These are phyloP conservation scores for Backusella circina DNA, from an alignment of 192 early-diverging fungal genomes.

Conservation along the genomic window DNA sequence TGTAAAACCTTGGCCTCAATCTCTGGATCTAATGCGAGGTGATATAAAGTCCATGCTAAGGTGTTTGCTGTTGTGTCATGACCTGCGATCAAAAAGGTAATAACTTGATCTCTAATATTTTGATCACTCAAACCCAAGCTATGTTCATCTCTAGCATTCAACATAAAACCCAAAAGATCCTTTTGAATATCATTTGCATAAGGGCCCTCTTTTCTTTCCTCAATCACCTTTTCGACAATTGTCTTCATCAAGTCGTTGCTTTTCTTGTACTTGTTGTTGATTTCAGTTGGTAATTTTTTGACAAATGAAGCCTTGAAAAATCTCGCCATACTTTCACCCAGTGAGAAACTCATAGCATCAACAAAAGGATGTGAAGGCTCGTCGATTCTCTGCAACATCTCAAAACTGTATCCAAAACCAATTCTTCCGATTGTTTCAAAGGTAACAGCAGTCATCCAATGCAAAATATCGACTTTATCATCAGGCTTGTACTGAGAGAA, in stretches of 20 bases:
- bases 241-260: constrained; percentile 39
- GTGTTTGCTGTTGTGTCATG: constrained; percentile 50
- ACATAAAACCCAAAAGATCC: constrained; percentile 56
- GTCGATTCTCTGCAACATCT: constrained; percentile 22
- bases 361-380: constrained; percentile 25
- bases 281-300: constrained; percentile 40
- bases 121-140: constrained; percentile 33
- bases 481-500: constrained; percentile 32
- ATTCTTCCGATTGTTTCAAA: constrained; percentile 53
- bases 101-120: constrained; percentile 59
- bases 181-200: constrained; percentile 26
- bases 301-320: constrained; percentile 31
- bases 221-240: constrained; percentile 50
- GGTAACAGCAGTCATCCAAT: constrained; percentile 53
- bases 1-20: constrained; percentile 37
- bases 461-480: constrained; percentile 34
- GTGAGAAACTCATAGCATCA: constrained; percentile 34
- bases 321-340: constrained; percentile 33
- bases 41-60: constrained; percentile 47
- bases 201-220: constrained; percentile 37
- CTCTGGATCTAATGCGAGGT: constrained; percentile 41
- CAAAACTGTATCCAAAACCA: constrained; percentile 56
- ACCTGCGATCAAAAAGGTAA: constrained; percentile 62
- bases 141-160: constrained; percentile 43
- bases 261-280: constrained; percentile 37